Evolutionary conservation across 352 stramenopile genomes (phyloP), one percentile per base, ranked within the genome.

Genomic region (Pythium dissimile): DNA sequence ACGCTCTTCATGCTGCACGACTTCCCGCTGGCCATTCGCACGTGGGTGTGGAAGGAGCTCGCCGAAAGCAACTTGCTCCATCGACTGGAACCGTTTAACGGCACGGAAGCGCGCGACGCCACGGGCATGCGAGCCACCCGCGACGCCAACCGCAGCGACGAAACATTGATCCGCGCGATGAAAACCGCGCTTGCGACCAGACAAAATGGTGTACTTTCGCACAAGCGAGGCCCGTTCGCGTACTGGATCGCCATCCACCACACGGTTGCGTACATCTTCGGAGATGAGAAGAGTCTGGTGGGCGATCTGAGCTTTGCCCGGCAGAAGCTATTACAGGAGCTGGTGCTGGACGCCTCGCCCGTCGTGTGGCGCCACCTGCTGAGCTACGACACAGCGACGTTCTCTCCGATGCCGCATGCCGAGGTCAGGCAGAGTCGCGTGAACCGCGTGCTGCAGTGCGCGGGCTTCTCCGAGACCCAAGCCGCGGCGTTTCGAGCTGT

Each of bases 11-110:
- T 92, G 37, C 45, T 71, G 15, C 66, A 66, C 3, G 80, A 89
- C 44, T 88, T 89, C 34, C 72, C 80, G 27, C 27, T 78, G 10
- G 62, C 59, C n/a, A 37, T 88, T 13, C 77, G 79, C 24, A 80
- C 77, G 37, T 86, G 72, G 45, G 69, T 89, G 27, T 92, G 82
- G 82, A 86, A 85, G 53, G 81, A 92, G 59, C 63, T 92, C 1
- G 54, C 75, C 10, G 75, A 67, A 16, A 75, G 67, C 12, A 75
- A 71, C 28, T 41, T 87, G 54, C 54, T 91, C 23, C 73, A 87
- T 49, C 64, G 64, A 9, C 73, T 89, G 9, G 55, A 66, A 20
- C 61, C 72, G 9, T 82, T 90, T 31, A 51, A 32, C 13, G 59
- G 51, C 1, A 39, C 13, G 1, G 53, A 77, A 35, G 59, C 56